Evolutionary conservation across 2,329 filamentous ascomycete genomes (phyloP), one percentile per base, ranked within the genome.

Genomic region (Pyrenochaeta sp.): DNA sequence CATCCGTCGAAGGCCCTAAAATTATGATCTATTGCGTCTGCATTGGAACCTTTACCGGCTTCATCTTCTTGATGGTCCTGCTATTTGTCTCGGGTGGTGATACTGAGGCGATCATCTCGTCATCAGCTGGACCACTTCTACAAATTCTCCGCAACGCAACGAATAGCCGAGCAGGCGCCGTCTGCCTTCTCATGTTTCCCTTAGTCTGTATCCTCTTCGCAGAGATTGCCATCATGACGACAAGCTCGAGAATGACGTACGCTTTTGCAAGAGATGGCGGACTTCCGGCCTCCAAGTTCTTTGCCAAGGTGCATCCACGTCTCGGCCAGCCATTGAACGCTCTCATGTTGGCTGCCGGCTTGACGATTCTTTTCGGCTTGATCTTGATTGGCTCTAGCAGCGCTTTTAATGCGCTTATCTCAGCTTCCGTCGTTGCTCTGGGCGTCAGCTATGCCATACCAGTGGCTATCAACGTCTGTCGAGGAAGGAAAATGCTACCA

Each of bases 391-490:
- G 85, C 0, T 88, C 84, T 2, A 75, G 71, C 35, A 82, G 80
- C 46, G 86, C 87, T 0, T 89, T 90, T 69, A 88, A 86, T 28
- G 86, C 86, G 10, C 87, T 90, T 55, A 79, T 87, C 1, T 83
- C 85, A 0, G 82, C 86, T 0, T 87, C 85, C 0, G 87, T 91
- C 0, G 86, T 90, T 6, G 82, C 87, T 1, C 77, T 92, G 0
- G 83, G 86, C 6, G 72, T 91, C 4, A 86, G 85, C 2, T 92
- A 92, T 55, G 88, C 81, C 5, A 88, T 92, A 26, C 89, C 88
- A 0, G 82, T 89, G 32, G 76, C 81, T 0, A 83, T 91, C 54
- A 89, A 90, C 56, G 80, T 84, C 43, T 65, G 88, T 2, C 81
- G 85, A 1, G 85, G 87, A 6, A 80, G 87, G 6, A 82, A 76